Evolutionary conservation across 2,329 filamentous ascomycete species (phyloP).

Genomic region (Leptodontidium sp.): DNA sequence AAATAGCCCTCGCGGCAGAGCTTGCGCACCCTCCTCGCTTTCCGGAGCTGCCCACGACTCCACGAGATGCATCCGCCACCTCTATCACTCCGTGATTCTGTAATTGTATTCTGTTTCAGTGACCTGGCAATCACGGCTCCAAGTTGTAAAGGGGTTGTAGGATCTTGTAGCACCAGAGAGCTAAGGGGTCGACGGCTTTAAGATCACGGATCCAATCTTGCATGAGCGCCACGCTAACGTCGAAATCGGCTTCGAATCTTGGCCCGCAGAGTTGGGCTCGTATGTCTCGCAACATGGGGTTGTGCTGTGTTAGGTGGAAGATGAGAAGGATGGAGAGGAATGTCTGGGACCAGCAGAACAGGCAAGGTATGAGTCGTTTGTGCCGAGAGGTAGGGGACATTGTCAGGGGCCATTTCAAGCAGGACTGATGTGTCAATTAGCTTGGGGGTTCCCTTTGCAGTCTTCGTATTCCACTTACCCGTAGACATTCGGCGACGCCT

Average conservation of each 20-base stretch:
- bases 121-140: conserved; percentile 22
- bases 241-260: conserved; percentile 59
- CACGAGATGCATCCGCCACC: not conserved
- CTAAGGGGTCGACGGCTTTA: conserved; percentile 60
- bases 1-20: too few relatives aligned
- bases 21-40: too few relatives aligned
- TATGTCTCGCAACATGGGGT: conserved; percentile 59
- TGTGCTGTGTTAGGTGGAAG: conserved; percentile 61
- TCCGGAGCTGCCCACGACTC: not conserved
- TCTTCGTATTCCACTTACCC: conserved; percentile 33
- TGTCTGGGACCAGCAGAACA: conserved; percentile 70
- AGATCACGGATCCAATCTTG: conserved; percentile 67
- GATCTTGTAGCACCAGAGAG: conserved; percentile 55
- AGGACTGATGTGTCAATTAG: conserved; percentile 48
- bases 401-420: conserved; percentile 66
- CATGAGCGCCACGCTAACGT: conserved; percentile 59
- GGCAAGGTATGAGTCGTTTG: conserved; percentile 65
- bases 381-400: conserved; percentile 63
- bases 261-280: conserved; percentile 57
- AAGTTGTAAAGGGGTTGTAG: conserved; percentile 42
- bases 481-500: conserved; percentile 64
- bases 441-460: not conserved
- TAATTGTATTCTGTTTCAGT: not conserved
- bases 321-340: conserved; percentile 66
- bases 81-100: not conserved